phyloP scores from a whole-genome alignment of 306 rosid species.

The Cajanus cajan region DNA sequence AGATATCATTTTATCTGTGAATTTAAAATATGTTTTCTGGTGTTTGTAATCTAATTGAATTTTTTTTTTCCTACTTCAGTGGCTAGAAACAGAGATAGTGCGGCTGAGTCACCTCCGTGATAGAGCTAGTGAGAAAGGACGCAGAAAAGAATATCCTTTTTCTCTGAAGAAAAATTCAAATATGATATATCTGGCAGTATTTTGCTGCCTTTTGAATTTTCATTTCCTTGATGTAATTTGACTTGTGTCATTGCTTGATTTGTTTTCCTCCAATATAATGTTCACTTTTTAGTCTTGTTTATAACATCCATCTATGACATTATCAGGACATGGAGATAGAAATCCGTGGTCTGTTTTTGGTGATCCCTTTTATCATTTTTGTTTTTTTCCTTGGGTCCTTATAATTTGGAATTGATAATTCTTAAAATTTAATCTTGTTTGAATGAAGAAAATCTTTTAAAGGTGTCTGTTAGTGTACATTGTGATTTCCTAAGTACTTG shows the following conservation, averaged over 20 bases:
- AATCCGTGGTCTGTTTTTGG: background rate
- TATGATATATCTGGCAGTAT: slow-evolving; percentile 16
- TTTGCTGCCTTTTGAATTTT: background rate
- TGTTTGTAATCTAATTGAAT: slow-evolving; percentile 21
- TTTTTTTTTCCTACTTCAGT: slow-evolving; percentile 54
- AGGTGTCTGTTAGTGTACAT: background rate
- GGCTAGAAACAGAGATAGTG: slow-evolving; percentile 87
- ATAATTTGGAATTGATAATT: background rate
- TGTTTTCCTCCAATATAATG: slow-evolving; percentile 5
- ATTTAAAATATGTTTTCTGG: background rate
- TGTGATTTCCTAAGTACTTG: background rate
- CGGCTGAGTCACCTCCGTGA: slow-evolving; percentile 97
- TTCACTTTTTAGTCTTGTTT: background rate
- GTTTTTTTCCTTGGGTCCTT: background rate
- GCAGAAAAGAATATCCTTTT: slow-evolving; percentile 96
- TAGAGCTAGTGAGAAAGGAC: slow-evolving; percentile 98
- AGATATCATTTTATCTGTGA: background rate
- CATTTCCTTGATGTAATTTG: background rate
- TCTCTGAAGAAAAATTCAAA: background rate
- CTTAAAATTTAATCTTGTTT: background rate
- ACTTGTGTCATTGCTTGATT: background rate
- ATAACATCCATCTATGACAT: background rate
- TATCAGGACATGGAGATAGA: background rate
- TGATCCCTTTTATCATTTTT: background rate
- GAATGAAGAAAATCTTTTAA: background rate